Evolutionary conservation across 345 rosid genomes (phyloP), one percentile per base, ranked within the genome.

Genomic region (Alliaria petiolata): DNA sequence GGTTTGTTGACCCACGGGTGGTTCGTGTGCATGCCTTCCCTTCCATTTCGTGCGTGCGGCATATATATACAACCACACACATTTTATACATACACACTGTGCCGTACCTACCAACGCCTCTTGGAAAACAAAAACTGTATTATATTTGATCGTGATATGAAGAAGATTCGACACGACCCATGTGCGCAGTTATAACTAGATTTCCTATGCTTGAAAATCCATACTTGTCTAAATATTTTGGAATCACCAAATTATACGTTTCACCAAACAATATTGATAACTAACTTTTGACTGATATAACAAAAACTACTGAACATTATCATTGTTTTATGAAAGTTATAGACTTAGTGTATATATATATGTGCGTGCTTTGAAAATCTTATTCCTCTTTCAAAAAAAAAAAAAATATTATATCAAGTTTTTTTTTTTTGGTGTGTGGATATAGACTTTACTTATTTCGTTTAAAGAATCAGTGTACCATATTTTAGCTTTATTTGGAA

Each of bases 21-120:
- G 31, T 12, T 46, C 61, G 66, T 64, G 50, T 72, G 58, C 70
- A 43, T 62, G 14, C 51, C 4, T 65, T 45, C 40, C 19, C 20
- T 53, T 67, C 34, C 17, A 19, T 13, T 30, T 53, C 46, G 78
- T n/a, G 16, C 78, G 72, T 73, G 71, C 34, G 71, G 10, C 17
- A 39, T 66, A 74, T 50, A 74, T 3, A 31, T 15, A 67, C 26
- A 54, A 19, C 14, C 20, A 12, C 16, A 67, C 13, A 66, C 62
- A 30, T 52, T 63, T 20, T 35, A 31, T 25, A 25, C 15, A 31
- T 39, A 54, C 35, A 47, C 35, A 38, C 22, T 74, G 69, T 60
- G 28, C 35, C 61, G 40, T 61, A 67, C 74, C 78, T 61, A 75
- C 78, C 78, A 75, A 75, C 35, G 51, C 60, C 58, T 51, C 20